Evolutionary conservation across 1,139 yeast species (phyloP).

Genomic region (Kazachstania sp.): DNA sequence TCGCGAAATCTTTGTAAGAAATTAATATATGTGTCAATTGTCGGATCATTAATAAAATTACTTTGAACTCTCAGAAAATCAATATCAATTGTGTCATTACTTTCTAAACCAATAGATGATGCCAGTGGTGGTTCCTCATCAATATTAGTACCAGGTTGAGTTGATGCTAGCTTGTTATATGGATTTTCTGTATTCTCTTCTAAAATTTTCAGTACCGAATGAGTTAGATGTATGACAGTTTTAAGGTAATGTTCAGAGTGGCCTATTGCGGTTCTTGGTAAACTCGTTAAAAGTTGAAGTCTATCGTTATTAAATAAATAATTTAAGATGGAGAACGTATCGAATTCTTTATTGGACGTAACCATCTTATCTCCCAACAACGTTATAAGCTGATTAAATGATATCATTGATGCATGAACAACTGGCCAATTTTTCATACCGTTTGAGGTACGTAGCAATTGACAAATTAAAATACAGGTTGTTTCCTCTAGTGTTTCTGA

Average conservation of each 20-base stretch:
- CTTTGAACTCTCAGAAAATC: conserved; percentile 41
- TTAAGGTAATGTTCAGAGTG: conserved; percentile 58
- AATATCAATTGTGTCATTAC: conserved; percentile 26
- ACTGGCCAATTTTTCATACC: conserved; percentile 46
- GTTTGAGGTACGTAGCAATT: conserved; percentile 46
- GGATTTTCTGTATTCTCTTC: conserved; percentile 60
- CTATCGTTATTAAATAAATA: conserved; percentile 59
- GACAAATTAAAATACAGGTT: conserved; percentile 51
- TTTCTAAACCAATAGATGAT: no score
- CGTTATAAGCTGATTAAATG: conserved; percentile 56
- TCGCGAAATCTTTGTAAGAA: conserved; percentile 49
- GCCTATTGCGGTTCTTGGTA: conserved; percentile 60
- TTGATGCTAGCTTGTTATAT: conserved; percentile 32
- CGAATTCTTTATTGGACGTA: conserved; percentile 28
- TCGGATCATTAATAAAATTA: conserved; percentile 34
- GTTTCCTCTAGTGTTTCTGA: conserved; percentile 62
- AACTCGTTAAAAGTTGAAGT: conserved; percentile 46
- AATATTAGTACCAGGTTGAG: no score
- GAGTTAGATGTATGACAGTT: conserved; percentile 58
- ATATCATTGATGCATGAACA: conserved; percentile 62
- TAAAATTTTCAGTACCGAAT: conserved; percentile 56
- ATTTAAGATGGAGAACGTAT: conserved; percentile 41
- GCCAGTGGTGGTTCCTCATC: no score
- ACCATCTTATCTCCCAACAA: conserved; percentile 45
- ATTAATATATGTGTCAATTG: conserved; percentile 33